Conservation (phyloP, 805 yeast species). For the Candida awuae region DNA sequence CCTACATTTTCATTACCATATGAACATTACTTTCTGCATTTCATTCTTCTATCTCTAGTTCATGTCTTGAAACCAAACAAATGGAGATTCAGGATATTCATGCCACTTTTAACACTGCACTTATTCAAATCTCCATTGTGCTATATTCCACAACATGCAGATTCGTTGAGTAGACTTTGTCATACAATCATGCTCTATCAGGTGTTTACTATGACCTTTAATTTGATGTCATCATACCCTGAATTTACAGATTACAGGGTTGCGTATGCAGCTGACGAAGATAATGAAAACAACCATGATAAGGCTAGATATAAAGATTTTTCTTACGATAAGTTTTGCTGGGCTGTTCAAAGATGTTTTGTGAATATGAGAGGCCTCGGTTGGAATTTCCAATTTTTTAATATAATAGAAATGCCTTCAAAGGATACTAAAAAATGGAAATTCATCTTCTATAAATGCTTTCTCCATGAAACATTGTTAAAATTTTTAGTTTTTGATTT, state of each 20-base stretch:
- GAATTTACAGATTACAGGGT: constrained; percentile 10
- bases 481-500: constrained; percentile 10
- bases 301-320: constrained; percentile 3
- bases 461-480: constrained; percentile 3
- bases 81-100: not conserved
- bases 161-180: not conserved
- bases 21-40: constrained; percentile 4
- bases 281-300: too few species aligned
- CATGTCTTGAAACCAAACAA: not conserved
- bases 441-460: constrained; percentile 7
- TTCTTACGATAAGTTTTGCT: constrained; percentile 3
- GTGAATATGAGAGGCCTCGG: constrained; percentile 11
- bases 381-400: constrained; percentile 10
- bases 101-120: constrained; percentile 4
- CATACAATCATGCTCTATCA: constrained; percentile 4
- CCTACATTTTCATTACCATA: not conserved
- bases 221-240: constrained; percentile 1
- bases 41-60: not conserved
- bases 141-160: not conserved
- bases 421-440: constrained; percentile 5
- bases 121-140: constrained; percentile 6
- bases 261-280: not conserved
- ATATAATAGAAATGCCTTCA: not conserved
- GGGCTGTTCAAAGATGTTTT: constrained; percentile 10
- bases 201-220: constrained; percentile 2